These are phyloP conservation scores for Aspergillus quadricinctus DNA, from an alignment of 2,329 filamentous ascomycete genomes.

Conservation along the genomic window DNA sequence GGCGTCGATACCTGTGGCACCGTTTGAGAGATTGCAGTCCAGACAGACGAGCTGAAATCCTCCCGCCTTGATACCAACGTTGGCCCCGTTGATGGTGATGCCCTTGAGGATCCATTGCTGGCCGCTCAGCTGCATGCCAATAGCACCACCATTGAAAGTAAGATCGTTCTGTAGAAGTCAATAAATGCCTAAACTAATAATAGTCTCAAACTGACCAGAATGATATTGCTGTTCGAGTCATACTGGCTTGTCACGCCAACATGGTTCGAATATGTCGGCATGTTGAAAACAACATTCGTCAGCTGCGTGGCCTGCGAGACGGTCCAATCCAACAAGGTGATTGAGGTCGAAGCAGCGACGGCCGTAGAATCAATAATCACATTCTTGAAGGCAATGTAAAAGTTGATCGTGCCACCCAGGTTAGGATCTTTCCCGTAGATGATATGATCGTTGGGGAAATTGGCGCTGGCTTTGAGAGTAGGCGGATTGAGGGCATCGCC, in stretches of 20 bases:
- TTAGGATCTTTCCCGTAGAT: slow-evolving; percentile 47
- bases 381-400: slow-evolving; percentile 39
- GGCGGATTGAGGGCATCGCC: slow-evolving; percentile 42
- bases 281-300: slow-evolving; percentile 35
- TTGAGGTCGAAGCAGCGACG: slow-evolving; percentile 17
- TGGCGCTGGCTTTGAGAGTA: slow-evolving; percentile 48
- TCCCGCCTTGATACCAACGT: slow-evolving; percentile 46
- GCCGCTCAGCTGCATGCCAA: slow-evolving; percentile 29
- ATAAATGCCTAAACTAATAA: no score
- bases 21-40: slow-evolving; percentile 19
- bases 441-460: slow-evolving; percentile 52
- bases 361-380: slow-evolving; percentile 35
- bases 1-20: slow-evolving; percentile 21
- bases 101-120: slow-evolving; percentile 42
- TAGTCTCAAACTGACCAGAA: slow-evolving; percentile 30
- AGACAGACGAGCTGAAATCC: slow-evolving; percentile 24
- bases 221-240: slow-evolving; percentile 25
- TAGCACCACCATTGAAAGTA: slow-evolving; percentile 25
- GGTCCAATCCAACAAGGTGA: slow-evolving; percentile 38
- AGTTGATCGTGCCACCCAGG: slow-evolving; percentile 27
- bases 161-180: slow-evolving; percentile 18
- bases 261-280: slow-evolving; percentile 31
- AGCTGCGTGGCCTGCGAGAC: slow-evolving; percentile 37
- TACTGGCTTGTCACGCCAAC: slow-evolving; percentile 31
- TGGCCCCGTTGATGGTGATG: slow-evolving; percentile 58